phyloP scores from a whole-genome alignment of 2,329 filamentous ascomycete species.

The Cercospora janseana region DNA sequence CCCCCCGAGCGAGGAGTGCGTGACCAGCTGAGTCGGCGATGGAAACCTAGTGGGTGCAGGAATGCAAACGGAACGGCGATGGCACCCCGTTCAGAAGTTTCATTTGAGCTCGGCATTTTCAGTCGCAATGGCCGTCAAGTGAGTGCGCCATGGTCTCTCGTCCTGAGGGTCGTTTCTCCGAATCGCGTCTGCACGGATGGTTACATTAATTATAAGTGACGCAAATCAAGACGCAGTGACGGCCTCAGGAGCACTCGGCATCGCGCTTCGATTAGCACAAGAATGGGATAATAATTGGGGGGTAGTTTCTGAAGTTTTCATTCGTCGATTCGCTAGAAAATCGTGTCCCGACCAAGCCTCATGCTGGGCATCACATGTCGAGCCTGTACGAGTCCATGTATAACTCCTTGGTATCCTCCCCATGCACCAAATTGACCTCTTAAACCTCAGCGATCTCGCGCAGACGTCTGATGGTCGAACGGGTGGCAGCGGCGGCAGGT shows the following conservation, averaged over 20 bases:
- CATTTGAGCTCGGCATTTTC: neutral
- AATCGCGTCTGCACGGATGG: neutral
- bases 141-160: conserved; percentile 1
- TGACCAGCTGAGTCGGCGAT: neutral
- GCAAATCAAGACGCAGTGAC: no score
- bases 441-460: conserved; percentile 97
- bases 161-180: no score
- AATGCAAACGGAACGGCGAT: neutral
- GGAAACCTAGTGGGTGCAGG: neutral
- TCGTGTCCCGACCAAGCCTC: conserved; percentile 20
- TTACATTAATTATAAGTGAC: neutral
- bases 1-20: neutral
- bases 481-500: conserved; percentile 87
- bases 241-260: no score
- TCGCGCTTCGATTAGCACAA: conserved; percentile 14
- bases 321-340: conserved; percentile 31
- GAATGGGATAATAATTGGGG: conserved; percentile 7
- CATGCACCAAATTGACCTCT: conserved; percentile 34
- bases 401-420: conserved; percentile 32
- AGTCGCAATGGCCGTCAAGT: neutral
- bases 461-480: conserved; percentile 94
- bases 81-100: no score
- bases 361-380: conserved; percentile 23
- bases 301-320: conserved; percentile 29
- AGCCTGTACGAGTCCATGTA: conserved; percentile 24